Evolutionary conservation across 441 rosid species (phyloP).

Genomic region (Erysimum cheiri): DNA sequence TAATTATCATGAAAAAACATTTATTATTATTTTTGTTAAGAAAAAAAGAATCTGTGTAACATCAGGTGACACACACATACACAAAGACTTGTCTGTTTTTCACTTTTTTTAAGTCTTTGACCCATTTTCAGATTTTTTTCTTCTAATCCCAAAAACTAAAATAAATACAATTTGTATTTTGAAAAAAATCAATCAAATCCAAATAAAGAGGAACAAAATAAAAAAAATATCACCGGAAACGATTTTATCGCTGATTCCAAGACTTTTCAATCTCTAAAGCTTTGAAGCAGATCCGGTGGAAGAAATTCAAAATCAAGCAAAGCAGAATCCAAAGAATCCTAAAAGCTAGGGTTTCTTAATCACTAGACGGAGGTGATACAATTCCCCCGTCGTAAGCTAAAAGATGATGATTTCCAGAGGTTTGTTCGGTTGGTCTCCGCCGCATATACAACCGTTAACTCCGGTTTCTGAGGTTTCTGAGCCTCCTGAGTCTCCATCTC

Average conservation of each 20-base stretch:
- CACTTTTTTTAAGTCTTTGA: constrained; percentile 26
- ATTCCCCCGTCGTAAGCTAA: constrained; percentile 23
- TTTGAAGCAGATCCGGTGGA: constrained; percentile 63
- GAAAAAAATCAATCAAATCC: neutral
- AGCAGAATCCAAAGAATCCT: neutral
- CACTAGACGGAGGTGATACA: constrained; percentile 26
- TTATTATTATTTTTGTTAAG: neutral
- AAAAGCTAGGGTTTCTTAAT: constrained; percentile 43
- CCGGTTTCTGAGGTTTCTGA: constrained; percentile 99
- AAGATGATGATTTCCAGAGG: constrained; percentile 96
- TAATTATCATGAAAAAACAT: neutral
- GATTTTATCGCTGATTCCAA: constrained; percentile 30
- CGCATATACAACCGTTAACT: constrained; percentile 95
- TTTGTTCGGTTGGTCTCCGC: constrained; percentile 98
- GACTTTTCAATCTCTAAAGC: constrained; percentile 44
- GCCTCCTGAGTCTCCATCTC: constrained; percentile 99
- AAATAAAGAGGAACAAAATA: neutral
- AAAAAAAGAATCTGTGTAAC: constrained; percentile 11
- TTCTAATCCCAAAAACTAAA: too few relatives aligned
- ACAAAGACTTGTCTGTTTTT: constrained; percentile 34
- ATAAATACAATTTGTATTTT: neutral
- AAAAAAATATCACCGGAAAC: constrained; percentile 12
- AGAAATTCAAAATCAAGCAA: constrained; percentile 42
- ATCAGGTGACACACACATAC: constrained; percentile 37
- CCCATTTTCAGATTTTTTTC: too few relatives aligned